Evolutionary conservation across 1,284 basidiomycete genomes (phyloP).

Genomic region (Malassezia furfur): DNA sequence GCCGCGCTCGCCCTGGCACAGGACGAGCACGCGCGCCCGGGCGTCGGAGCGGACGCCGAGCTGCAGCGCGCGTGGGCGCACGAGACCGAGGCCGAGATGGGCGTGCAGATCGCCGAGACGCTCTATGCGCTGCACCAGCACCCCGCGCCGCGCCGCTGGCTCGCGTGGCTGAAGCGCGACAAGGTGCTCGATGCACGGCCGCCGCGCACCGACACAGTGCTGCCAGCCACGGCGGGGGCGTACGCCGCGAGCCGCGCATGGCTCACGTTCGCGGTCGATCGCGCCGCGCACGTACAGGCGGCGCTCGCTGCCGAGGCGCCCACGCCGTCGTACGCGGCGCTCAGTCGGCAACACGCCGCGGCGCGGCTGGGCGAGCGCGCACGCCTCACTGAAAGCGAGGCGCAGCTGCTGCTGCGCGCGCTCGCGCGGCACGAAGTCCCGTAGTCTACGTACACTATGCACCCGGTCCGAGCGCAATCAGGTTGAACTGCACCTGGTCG

Average conservation of each 20-base stretch:
- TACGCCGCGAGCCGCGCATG: constrained; percentile 1
- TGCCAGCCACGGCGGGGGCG: neutral
- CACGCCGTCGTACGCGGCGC: neutral
- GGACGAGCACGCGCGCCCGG: constrained; percentile 20
- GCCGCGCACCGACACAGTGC: neutral
- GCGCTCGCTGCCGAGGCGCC: neutral
- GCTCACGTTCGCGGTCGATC: constrained; percentile 2
- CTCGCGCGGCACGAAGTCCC: neutral
- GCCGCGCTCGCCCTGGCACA: constrained; percentile 23
- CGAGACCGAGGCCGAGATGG: constrained; percentile 26
- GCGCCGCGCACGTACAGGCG: neutral
- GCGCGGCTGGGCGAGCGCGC: neutral
- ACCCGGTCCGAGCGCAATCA: constrained; percentile 33
- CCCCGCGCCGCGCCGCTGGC: neutral
- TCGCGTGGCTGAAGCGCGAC: neutral
- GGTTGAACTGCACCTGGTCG: constrained; percentile 37
- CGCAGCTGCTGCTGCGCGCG: constrained; percentile 1
- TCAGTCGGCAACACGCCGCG: neutral
- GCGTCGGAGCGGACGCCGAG: neutral
- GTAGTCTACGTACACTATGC: neutral
- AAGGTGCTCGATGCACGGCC: neutral
- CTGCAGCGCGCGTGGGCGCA: constrained; percentile 29
- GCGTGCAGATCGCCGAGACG: constrained; percentile 38
- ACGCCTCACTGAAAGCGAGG: neutral
- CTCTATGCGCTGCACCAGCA: constrained; percentile 24